Evolutionary conservation across 169 alveolate genomes (phyloP).

Genomic region (Sarcocystis neurona): DNA sequence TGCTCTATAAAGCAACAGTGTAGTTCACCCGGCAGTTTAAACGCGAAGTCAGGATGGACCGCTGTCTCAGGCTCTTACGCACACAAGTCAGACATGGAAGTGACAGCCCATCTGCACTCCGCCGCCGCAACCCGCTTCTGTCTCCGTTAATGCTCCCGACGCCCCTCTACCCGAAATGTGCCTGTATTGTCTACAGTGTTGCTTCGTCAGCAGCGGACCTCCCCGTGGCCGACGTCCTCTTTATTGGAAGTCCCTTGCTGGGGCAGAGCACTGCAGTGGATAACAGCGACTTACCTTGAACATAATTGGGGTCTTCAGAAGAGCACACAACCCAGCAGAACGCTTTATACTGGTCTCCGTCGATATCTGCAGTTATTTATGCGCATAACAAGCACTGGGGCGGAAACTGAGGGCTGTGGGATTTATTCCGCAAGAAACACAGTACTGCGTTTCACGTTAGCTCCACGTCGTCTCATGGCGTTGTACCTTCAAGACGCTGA

Average conservation of each 20-base stretch:
- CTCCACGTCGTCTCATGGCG: neutral
- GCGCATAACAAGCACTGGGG: too few relatives aligned
- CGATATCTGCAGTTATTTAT: neutral
- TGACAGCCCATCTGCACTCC: too few relatives aligned
- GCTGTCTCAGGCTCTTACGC: too few relatives aligned
- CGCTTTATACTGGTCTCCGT: slow-evolving; percentile 3
- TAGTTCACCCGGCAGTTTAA: neutral
- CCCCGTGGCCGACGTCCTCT: too few relatives aligned
- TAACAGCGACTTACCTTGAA: neutral
- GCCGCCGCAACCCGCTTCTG: too few relatives aligned
- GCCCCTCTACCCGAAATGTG: too few relatives aligned
- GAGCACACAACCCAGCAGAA: neutral
- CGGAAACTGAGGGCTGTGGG: neutral
- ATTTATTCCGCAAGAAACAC: neutral
- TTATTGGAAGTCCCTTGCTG: neutral
- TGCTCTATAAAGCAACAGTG: neutral
- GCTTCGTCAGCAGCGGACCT: too few relatives aligned
- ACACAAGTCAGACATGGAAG: too few relatives aligned
- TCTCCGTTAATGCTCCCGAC: too few relatives aligned
- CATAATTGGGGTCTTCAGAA: neutral
- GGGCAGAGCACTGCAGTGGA: neutral
- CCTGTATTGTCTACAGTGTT: too few relatives aligned
- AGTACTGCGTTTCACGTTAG: neutral
- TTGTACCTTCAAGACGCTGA: too few relatives aligned
- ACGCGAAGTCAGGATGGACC: neutral